Evolutionary conservation across 2,329 filamentous ascomycete genomes (phyloP).

Genomic region (Clarireedia homoeocarpa): DNA sequence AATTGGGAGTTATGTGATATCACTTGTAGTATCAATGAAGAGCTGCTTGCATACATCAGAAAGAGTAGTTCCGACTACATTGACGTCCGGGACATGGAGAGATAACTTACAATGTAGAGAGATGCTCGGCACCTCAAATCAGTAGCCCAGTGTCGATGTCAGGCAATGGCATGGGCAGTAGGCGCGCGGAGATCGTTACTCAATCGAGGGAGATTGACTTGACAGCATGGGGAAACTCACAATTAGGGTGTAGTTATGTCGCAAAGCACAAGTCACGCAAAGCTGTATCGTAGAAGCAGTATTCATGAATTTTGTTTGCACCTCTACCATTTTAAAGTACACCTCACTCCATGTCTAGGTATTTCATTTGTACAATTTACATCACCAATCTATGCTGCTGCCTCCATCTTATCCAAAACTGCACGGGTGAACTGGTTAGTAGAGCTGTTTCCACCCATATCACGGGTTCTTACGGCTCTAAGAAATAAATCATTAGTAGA

Average conservation of each 20-base stretch:
- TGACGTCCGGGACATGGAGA: too few species aligned
- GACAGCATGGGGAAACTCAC: too few species aligned
- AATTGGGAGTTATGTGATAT: slow-evolving; percentile 11
- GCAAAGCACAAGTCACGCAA: background rate
- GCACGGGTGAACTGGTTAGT: slow-evolving; percentile 95
- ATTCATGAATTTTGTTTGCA: slow-evolving; percentile 21
- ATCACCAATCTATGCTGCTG: slow-evolving; percentile 21
- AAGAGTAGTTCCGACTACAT: too few species aligned
- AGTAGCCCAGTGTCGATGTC: too few species aligned
- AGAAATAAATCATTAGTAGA: slow-evolving; percentile 25
- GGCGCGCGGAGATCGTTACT: too few species aligned
- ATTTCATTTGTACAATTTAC: slow-evolving; percentile 23
- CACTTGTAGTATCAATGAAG: slow-evolving; percentile 6
- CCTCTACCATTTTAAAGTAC: slow-evolving; percentile 20
- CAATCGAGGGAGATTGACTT: too few species aligned
- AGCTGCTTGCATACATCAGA: background rate
- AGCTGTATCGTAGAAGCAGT: background rate
- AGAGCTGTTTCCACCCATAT: slow-evolving; percentile 87
- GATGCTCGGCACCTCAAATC: too few species aligned
- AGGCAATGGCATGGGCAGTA: too few species aligned
- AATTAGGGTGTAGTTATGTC: too few species aligned
- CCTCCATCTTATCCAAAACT: slow-evolving; percentile 92
- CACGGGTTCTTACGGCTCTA: slow-evolving; percentile 80
- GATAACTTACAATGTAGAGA: too few species aligned
- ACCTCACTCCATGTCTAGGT: slow-evolving; percentile 13